Base-by-base conservation (phyloP, 1,139 yeast genomes). In the Geotrichum carabidarum region DNA sequence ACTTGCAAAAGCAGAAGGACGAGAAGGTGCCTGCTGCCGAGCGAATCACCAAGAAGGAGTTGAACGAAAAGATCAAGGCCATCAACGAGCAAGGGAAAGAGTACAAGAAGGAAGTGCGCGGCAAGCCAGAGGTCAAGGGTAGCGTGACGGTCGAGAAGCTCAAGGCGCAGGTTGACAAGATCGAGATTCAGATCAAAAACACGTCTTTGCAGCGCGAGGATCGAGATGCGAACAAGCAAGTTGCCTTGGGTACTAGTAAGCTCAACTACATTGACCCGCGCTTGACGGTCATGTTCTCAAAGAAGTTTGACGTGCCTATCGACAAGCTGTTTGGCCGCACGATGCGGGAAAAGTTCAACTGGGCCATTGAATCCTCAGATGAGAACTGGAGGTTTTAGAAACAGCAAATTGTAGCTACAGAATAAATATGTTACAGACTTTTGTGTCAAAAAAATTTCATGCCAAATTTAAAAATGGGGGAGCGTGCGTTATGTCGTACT, bases 241-340 rank as follows among this genome's bases (percentile, higher is more conserved):
- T 93, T 32, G 91, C 98, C 0, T 76, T 91, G 63, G 91, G 96
- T 46, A 91, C 99, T 0, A 87, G 96, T 40, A 91, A 91, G 74
- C 83, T 88, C 79, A 91, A 91, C 70, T 91, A 91, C 75, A 91
- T 91, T 59, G 99, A 93, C 70, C 99, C 99, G 30, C 78, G 99
- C 63, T 75, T 93, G 63, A 84, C 95, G 0, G 97, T 88, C 48
- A 83, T 88, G 78, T 93, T 90, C 70, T 81, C 96, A 50, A 90
- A 90, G 71, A 87, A 83, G 71, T 89, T 76, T 67, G 77, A 81
- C 56, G 97, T 93, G 30, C 98, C 98, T 11, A 85, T 93, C 58
- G 98, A 91, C 70, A 90, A 88, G 71, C 77, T 93, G 53, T 90
- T 93, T 64, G 86, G 97, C 27, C 90, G 89, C 71, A 86, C 98